These are phyloP conservation scores for Cornus suecica DNA, from an alignment of 148 eudicot genomes.

Conservation along the genomic window DNA sequence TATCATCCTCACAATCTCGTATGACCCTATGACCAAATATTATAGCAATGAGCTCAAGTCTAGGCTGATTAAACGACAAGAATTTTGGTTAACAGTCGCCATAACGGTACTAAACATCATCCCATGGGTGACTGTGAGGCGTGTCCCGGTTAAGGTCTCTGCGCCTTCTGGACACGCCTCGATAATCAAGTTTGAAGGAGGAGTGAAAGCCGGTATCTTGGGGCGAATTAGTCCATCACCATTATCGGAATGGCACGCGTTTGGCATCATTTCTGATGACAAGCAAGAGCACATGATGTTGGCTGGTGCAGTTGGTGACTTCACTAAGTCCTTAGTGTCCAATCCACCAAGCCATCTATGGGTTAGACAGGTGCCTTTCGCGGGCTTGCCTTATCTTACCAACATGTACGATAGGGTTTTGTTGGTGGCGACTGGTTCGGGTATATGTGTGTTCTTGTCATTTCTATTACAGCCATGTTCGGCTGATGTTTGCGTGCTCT, in stretches of 20 bases:
- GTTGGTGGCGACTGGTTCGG: slow-evolving; percentile 23
- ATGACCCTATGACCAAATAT: slow-evolving; percentile 12
- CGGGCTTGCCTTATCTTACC: slow-evolving; percentile 19
- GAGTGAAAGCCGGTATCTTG: slow-evolving; percentile 9
- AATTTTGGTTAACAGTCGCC: slow-evolving; percentile 7
- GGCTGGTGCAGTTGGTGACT: slow-evolving; percentile 26
- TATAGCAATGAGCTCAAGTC: slow-evolving; percentile 3
- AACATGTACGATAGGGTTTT: slow-evolving; percentile 15
- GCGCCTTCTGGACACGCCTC: slow-evolving; percentile 23
- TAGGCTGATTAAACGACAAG: background rate
- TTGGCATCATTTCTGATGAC: slow-evolving; percentile 24
- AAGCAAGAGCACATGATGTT: slow-evolving; percentile 22
- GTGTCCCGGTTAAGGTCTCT: slow-evolving; percentile 14
- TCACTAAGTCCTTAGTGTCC: slow-evolving; percentile 22
- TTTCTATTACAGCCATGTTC: slow-evolving; percentile 16
- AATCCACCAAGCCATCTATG: slow-evolving; percentile 23
- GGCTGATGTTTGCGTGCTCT: slow-evolving; percentile 14
- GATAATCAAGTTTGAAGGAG: slow-evolving; percentile 20
- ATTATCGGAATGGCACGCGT: slow-evolving; percentile 22
- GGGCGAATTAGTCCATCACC: slow-evolving; percentile 26
- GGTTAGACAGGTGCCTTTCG: slow-evolving; percentile 19
- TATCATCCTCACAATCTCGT: slow-evolving; percentile 14
- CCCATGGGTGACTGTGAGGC: slow-evolving; percentile 20
- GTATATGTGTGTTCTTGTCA: slow-evolving; percentile 17
- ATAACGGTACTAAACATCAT: slow-evolving; percentile 11